Conservation (phyloP, 257 asterid genomes). For the Solanum acaule region DNA sequence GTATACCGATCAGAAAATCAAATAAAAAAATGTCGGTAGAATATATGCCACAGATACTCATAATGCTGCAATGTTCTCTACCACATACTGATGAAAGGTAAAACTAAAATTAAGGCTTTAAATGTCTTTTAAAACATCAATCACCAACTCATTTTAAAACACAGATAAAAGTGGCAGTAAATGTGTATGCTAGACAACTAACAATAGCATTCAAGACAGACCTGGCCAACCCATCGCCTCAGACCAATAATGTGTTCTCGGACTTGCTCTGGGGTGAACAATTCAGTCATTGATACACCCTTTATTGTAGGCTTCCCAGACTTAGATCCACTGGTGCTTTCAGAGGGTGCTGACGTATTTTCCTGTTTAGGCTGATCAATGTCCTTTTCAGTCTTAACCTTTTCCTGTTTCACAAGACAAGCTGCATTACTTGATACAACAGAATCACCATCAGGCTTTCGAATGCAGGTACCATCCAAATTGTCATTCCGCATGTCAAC, state of each 20-base stretch:
- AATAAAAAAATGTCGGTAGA: background rate
- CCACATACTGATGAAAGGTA: background rate
- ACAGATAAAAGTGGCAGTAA: background rate
- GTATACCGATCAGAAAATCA: background rate
- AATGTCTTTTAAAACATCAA: background rate
- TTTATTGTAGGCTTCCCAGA: slow-evolving; percentile 90
- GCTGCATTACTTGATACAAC: slow-evolving; percentile 23
- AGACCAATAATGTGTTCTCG: slow-evolving; percentile 79
- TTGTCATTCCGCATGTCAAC: slow-evolving; percentile 33
- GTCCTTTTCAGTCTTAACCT: slow-evolving; percentile 51
- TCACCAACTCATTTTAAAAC: background rate
- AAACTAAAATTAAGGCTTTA: background rate
- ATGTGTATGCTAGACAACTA: background rate
- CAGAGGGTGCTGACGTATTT: slow-evolving; percentile 35
- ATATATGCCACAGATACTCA: background rate
- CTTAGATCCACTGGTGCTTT: slow-evolving; percentile 49
- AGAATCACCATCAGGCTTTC: slow-evolving; percentile 37
- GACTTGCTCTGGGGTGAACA: slow-evolving; percentile 93
- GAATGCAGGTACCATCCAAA: slow-evolving; percentile 29
- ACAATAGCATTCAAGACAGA: slow-evolving; percentile 15
- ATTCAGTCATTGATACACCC: slow-evolving; percentile 89
- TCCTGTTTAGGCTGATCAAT: slow-evolving; percentile 46
- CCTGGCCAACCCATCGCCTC: slow-evolving; percentile 99
- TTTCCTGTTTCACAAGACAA: slow-evolving; percentile 34
- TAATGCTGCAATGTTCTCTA: background rate